Base-by-base conservation (phyloP, 1,284 basidiomycete genomes). In the Heterobasidion annosum region DNA sequence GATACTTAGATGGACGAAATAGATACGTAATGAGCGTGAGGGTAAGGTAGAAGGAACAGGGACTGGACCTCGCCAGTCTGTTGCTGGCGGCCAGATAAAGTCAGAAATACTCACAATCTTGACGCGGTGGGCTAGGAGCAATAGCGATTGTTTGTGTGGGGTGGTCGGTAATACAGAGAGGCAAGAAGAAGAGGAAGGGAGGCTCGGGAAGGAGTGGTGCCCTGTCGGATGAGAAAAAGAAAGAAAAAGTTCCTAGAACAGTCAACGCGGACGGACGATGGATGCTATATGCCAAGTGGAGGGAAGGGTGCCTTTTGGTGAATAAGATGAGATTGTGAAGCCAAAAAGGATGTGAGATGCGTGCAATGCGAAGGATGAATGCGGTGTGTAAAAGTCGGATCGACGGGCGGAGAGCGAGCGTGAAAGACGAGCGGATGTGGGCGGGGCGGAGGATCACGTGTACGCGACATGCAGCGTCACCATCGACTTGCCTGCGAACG, bases 391-490 rank as follows among this genome's bases (percentile, higher is more conserved):
- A 61, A 50, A 50, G 56, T 50, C 16, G 54, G 54, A 56, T 34
- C 25, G 52, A 10, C 37, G 37, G n/a, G n/a, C 10, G 37, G 12
- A 40, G n/a, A 40, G n/a, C 10, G 37, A 40, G n/a, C 10, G 37
- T 10, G n/a, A 6, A 40, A 10, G 37, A 40, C 37, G n/a, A 25
- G 25, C 25, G 25, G 25, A 25, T 25, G 25, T 25, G 25, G 3
- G 25, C 5, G 25, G 25, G 25, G 25, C 25, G 25, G 25, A 25
- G 25, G 25, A 25, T 25, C 25, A 25, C 25, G 25, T 25, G 25
- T 40, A 89, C 65, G 79, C 83, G 63, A 90, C 88, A 67, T 79
- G 88, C 51, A 89, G 76, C 18, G 81, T 85, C 55, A 90, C 85
- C 69, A 88, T 85, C 19, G 52, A 34, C 50, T 55, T 60, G 58